Base-by-base conservation (phyloP, 202 grass and related monocot genomes). In the Musa balbisiana region DNA sequence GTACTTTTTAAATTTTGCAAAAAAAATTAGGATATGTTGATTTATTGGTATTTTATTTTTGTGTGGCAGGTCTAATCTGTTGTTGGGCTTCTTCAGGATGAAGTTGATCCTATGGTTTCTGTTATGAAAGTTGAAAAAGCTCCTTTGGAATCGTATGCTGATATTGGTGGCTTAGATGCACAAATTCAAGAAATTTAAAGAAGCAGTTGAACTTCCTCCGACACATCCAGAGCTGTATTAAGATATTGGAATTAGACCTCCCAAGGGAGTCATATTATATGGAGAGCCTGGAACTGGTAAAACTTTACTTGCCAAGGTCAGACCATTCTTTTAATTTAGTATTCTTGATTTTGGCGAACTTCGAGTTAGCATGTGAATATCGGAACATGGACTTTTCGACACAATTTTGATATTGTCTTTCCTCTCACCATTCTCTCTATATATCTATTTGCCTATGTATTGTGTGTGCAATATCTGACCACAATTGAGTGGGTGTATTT, bases 111-210 rank as follows among this genome's bases (percentile, higher is more conserved):
- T 51, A 99, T 94, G 91, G 95, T 99, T 17, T 99, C 95, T 78
- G 91, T 94, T 62, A 99, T 99, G 95, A 99, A 99, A 92, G 95
- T 99, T 60, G 95, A 99, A 80, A 99, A 99, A 69, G 91, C 95
- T 62, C 95, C 91, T 53, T 74, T 99, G 49, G 95, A 99, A 78
- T 99, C 89, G 3, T 99, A 99, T 83, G 95, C 91, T 21, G 91
- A 99, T 77, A 99, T 99, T 89, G 95, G 89, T 79, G 95, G 95
- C 51, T 64, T 99, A 81, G 95, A 99, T 80, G 87, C 95, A 76
- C 95, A 99, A 75, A 99, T 99, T 81, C 95, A 99, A 85, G 95
- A 99, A 91, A 99, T 99, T 25, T 25, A 99, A 99, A 80, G 91
- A 99, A 77, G 91, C 95, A 27, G 95, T 99, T 71, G 95, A 99